Evolutionary conservation across 2,329 filamentous ascomycete genomes (phyloP), one percentile per base, ranked within the genome.

Genomic region (Blastomyces gilchristii): DNA sequence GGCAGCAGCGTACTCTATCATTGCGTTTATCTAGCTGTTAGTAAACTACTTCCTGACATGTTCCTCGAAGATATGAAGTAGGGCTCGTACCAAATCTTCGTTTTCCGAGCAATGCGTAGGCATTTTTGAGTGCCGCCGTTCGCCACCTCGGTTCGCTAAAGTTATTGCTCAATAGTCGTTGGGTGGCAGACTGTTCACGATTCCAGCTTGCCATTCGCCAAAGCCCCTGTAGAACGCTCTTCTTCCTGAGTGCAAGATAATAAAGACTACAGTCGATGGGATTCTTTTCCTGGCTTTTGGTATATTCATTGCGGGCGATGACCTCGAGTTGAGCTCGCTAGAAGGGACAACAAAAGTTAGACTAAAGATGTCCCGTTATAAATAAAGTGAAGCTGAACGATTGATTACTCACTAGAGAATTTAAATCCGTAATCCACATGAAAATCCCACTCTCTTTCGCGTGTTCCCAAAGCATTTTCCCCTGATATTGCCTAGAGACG

Each of bases 141-240:
- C 85, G 89, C 90, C 94, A 97, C 68, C 90, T 88, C 0, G 87
- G 82, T 65, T 96, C 89, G 3, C 85, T 82, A 74, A 99, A 99
- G 73, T 97, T 91, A 71, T 97, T 95, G n/a, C 87, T 83, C 28
- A 99, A 79, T 39, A 99, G 81, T 65, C 84, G 86, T 64, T 87
- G 84, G 0, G 94, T 99, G 0, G 88, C 86, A 2, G 76, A 79
- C 75, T 97, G 94, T 74, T 99, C 95, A 63, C 83, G 85, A 69
- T 95, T 88, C 87, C 94, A 94, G 50, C 81, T 85, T 6, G 94
- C 92, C 84, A 97, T 97, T 22, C 95, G 86, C 94, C 94, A 99
- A 0, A 99, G 80, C 0, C 91, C 92, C 67, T 96, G 85, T 0
- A 99, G 83, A 0, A 97, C 88, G 2, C 88, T 83, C 75, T 99